These are phyloP conservation scores for Dioszegia crocea DNA, from an alignment of 768 basidiomycete species.

Conservation along the genomic window DNA sequence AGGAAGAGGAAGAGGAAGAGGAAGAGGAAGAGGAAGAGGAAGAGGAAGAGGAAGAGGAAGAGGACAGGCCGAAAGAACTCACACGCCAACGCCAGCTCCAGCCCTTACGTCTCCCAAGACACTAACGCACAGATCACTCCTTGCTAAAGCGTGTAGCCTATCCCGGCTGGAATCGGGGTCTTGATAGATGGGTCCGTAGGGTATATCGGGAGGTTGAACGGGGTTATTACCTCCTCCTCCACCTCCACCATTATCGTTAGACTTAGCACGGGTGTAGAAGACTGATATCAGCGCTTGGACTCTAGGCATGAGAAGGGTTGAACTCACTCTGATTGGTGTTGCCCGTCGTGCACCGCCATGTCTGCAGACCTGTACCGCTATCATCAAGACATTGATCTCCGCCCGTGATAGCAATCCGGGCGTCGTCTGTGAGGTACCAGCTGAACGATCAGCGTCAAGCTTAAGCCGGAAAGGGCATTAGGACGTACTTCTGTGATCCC, in stretches of 20 bases:
- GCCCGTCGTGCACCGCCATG: constrained; percentile 35
- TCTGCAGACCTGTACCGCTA: constrained; percentile 31
- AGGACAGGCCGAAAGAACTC: too few species aligned
- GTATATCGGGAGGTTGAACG: neutral
- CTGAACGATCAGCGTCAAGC: neutral
- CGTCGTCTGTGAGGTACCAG: constrained; percentile 40
- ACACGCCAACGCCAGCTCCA: constrained; percentile 16
- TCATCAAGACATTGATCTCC: constrained; percentile 45
- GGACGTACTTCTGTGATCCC: constrained; percentile 16
- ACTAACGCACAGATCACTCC: constrained; percentile 17
- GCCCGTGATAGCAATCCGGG: constrained; percentile 45
- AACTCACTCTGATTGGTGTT: constrained; percentile 5
- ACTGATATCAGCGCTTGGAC: too few species aligned
- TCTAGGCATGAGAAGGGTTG: too few species aligned
- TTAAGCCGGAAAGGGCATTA: neutral
- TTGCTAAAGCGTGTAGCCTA: constrained; percentile 15
- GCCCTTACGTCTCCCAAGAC: constrained; percentile 15
- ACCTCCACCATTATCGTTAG: neutral
- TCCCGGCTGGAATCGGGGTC: constrained; percentile 12
- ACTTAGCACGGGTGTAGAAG: constrained; percentile 1
- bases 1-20: too few species aligned
- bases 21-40: too few species aligned
- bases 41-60: too few species aligned
- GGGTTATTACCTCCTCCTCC: neutral
- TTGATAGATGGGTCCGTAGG: constrained; percentile 1